Evolutionary conservation across 176 grass and related monocot genomes (phyloP), one percentile per base, ranked within the genome.

Genomic region (Musa troglodytarum): DNA sequence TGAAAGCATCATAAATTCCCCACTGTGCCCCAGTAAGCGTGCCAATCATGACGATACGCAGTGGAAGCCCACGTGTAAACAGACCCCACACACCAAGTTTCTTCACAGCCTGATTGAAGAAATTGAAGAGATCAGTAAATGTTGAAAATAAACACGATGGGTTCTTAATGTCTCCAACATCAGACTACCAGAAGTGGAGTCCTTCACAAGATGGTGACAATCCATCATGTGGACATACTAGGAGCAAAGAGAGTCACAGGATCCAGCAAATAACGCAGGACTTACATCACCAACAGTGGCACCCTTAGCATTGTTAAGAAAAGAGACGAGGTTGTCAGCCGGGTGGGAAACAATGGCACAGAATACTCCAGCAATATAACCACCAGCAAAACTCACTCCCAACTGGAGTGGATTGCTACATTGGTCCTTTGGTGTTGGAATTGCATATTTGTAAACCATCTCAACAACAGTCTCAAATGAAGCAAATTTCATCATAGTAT

Each of bases 401-500:
- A 96, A 84, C 76, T 96, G 92, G 53, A 92, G 86, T 9, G 84
- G 53, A 71, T 92, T 92, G 84, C 88, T 96, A 79, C 88, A 96
- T 49, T 96, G 85, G 1, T 74, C 83, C 71, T 96, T 92, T 53
- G 88, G 88, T 8, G 68, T 26, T 28, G 88, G 86, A 21, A 96
- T 86, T 23, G 83, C 74, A 53, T 92, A 85, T 67, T 85, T 89
- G 77, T 96, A 92, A 29, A 96, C 91, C 20, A 75, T 81, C 86
- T 89, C 34, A 43, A 43, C 34, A 43, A 43, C 0, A 43, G 34
- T 43, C 34, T 43, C 34, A 43, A 43, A 43, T 11, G 88, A 87
- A 20, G 88, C 55, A 71, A 96, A 96, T 75, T 96, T 96, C 92
- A 96, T 89, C 92, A 92, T 96, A 58, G 86, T 96, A 29, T 92